phyloP scores from a whole-genome alignment of 1,284 basidiomycete species.

The Puccinia triticina region DNA sequence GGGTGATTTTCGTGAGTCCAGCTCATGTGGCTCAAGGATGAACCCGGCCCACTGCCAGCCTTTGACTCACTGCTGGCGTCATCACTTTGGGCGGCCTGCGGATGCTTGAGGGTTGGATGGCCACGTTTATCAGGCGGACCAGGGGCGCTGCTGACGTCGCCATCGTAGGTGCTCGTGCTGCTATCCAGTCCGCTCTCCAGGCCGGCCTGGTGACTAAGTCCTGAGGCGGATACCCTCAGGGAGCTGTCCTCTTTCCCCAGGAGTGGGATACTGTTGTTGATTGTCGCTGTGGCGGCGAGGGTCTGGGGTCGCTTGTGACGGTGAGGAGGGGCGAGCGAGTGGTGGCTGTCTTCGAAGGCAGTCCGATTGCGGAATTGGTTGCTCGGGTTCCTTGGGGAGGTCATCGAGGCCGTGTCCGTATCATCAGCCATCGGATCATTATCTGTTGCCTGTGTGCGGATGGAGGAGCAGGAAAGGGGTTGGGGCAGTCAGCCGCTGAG shows the following conservation, averaged over 20 bases:
- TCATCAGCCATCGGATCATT: slow-evolving; percentile 50
- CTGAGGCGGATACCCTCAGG: neutral
- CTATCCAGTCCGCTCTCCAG: slow-evolving; percentile 45
- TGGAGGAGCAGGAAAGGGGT: neutral
- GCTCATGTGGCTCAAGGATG: slow-evolving; percentile 43
- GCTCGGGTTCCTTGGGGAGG: slow-evolving; percentile 34
- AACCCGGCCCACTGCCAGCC: slow-evolving; percentile 14
- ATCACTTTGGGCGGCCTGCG: slow-evolving; percentile 13
- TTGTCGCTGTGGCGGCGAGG: slow-evolving; percentile 28
- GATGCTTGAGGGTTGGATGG: slow-evolving; percentile 6
- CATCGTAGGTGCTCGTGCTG: slow-evolving; percentile 46
- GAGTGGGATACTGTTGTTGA: slow-evolving; percentile 38
- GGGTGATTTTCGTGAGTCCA: slow-evolving; percentile 38
- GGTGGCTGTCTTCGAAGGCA: slow-evolving; percentile 40
- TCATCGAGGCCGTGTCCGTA: slow-evolving; percentile 49
- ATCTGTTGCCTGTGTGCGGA: slow-evolving; percentile 38
- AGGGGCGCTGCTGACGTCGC: slow-evolving; percentile 48
- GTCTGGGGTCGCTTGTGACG: slow-evolving; percentile 45
- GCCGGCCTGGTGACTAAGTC: slow-evolving; percentile 13
- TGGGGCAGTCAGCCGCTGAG: neutral
- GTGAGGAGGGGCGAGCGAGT: slow-evolving; percentile 38
- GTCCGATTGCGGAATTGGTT: slow-evolving; percentile 39
- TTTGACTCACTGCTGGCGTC: slow-evolving; percentile 30
- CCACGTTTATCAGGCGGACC: slow-evolving; percentile 32
- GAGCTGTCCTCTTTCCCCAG: slow-evolving; percentile 16